Base-by-base conservation (phyloP, 2,329 filamentous ascomycete genomes). In the Talaromyces sp. region DNA sequence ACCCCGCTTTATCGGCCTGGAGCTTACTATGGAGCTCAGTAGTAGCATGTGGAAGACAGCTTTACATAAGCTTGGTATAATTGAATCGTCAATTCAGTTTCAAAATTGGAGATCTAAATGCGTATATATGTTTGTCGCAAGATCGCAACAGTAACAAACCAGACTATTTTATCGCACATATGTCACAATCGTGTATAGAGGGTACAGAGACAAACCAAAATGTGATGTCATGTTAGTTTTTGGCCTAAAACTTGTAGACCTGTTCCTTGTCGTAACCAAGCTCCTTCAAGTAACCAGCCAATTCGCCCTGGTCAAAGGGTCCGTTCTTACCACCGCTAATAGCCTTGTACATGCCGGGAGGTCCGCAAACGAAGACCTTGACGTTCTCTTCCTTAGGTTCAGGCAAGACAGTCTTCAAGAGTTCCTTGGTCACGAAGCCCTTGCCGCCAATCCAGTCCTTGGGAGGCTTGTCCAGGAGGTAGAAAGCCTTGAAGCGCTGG, bases 281-380 rank as follows among this genome's bases (percentile, higher is more conserved):
- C 73, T 97, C 92, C 82, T 92, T 90, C 69, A 99, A 83, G 69
- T 89, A 83, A 68, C 91, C 95, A 9, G 82, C 83, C 70, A 99
- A 84, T 82, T 98, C 94, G 71, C 95, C 95, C 82, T 99, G 95
- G 77, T 99, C 93, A 73, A 87, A 84, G n/a, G 93, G 93, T 80
- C 90, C 95, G 78, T 90, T 89, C 91, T 99, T 98, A 74, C 81
- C 81, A 39, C 95, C 95, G 43, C 90, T 94, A 71, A 98, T 88
- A 66, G 93, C 90, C 79, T 97, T 96, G 88, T 97, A 97, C 84
- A 98, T 77, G 48, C 89, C 91, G 2, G 94, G 93, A 13, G 95
- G 95, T 0, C 94, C 94, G 79, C 94, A 98, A 43, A 99, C 92
- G 74, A 99, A 98, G 68, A 98, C 80, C 88, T 98, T 98, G 83